Evolutionary conservation across 2,329 filamentous ascomycete genomes (phyloP).

Genomic region (Dactylella cylindrospora): DNA sequence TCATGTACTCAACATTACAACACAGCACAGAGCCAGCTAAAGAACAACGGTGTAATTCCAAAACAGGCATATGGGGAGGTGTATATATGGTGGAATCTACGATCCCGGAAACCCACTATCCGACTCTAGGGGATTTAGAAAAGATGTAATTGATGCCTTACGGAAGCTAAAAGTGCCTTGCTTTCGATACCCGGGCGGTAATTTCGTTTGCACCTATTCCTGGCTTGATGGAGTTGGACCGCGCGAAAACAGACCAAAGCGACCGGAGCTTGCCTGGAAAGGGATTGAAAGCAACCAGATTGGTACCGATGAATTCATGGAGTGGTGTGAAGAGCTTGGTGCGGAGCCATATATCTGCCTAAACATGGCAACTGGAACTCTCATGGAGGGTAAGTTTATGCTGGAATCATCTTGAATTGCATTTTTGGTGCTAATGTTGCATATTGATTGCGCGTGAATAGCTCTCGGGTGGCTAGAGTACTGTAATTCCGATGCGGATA

Average conservation of each 20-base stretch:
- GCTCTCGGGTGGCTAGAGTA: conserved; percentile 80
- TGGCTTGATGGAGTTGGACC: conserved; percentile 82
- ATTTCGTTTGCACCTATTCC: conserved; percentile 82
- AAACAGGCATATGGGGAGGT: conserved; percentile 78
- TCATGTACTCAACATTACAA: too few species aligned
- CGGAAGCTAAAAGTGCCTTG: conserved; percentile 74
- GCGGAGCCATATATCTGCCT: conserved; percentile 78
- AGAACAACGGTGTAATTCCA: too few species aligned
- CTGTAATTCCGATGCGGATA: conserved; percentile 76
- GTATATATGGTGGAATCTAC: conserved; percentile 84
- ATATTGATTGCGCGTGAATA: conserved; percentile 52
- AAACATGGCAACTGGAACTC: conserved; percentile 75
- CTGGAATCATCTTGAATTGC: neutral
- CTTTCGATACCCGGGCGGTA: conserved; percentile 78
- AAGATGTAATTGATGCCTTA: conserved; percentile 73
- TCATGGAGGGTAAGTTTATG: conserved; percentile 46
- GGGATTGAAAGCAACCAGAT: conserved; percentile 76
- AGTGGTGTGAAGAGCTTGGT: conserved; percentile 71
- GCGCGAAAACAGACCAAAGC: conserved; percentile 64
- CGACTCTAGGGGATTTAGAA: conserved; percentile 73
- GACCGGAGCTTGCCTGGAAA: conserved; percentile 77
- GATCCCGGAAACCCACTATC: conserved; percentile 73
- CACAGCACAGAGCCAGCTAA: too few species aligned
- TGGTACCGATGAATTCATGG: conserved; percentile 83
- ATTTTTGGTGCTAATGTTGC: neutral